Base-by-base conservation (phyloP, 139 green algal species). In the Coelastrella sp. region DNA sequence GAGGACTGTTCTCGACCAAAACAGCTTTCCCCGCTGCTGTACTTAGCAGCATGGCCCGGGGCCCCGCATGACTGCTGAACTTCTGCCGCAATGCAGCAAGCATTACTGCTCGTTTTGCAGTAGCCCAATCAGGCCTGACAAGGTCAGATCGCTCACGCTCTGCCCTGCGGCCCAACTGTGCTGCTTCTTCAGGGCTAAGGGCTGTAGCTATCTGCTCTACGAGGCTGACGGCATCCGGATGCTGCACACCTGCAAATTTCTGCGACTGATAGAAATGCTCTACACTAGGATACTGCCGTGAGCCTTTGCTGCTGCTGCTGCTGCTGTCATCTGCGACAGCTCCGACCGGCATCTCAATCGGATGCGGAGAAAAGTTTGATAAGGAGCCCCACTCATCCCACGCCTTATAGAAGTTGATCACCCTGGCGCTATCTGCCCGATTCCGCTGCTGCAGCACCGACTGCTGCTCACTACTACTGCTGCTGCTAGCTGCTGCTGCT, bases 231-330 rank as follows among this genome's bases (percentile, higher is more conserved):
- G 96, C 95, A 5, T 93, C 92, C 0, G 64, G 10, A 22, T 85
- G 22, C 8, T 80, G 71, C 6, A 61, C 88, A 0, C 86, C 90
- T 11, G 93, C 87, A 92, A 99, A 99, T 92, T 99, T 99, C 88
- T 98, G 96, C 14, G 97, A 96, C 93, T 98, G 95, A 90, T 96
- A 97, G 85, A 95, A 99, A 83, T 99, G 98, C 94, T 99, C 98
- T 19, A 98, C 94, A 6, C 87, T 96, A 14, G 61, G 73, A 96
- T 96, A 99, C 19, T 87, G 19, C 61, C 80, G 19, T 19, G 8
- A 23, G 74, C 47, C 47, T 16, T 65, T 83, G 83, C 82, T 74
- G 82, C 61, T 71, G 83, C 59, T 65, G 80, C 75, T 92, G 79
- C 74, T 79, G 86, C 60, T 76, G 56, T 58, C 60, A 32, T 10